Conservation (phyloP, 1,284 basidiomycete genomes). For the Tilletiopsis washingtonensis region DNA sequence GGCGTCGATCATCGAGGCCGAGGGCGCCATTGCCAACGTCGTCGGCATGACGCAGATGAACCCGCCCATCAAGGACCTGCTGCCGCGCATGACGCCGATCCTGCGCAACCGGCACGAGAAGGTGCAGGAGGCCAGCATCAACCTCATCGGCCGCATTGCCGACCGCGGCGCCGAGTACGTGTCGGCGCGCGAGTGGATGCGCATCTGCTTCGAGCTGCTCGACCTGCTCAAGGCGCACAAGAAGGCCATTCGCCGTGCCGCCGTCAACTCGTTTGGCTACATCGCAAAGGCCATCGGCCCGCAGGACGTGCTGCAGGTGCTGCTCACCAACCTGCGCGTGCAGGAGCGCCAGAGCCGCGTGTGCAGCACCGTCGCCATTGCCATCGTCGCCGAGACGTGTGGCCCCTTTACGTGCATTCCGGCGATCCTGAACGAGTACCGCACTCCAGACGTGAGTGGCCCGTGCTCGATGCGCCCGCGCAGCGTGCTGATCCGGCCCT, state of each 20-base stretch:
- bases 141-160: constrained; percentile 97
- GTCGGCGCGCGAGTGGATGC: constrained; percentile 98
- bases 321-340: constrained; percentile 91
- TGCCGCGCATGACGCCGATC: constrained; percentile 99
- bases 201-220: constrained; percentile 96
- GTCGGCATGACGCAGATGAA: constrained; percentile 99
- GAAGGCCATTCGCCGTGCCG: constrained; percentile 94
- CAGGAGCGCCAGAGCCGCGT: constrained; percentile 99
- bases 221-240: constrained; percentile 98
- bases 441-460: constrained; percentile 82
- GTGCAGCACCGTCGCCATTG: constrained; percentile 96
- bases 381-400: constrained; percentile 73
- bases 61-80: constrained; percentile 93
- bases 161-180: constrained; percentile 99
- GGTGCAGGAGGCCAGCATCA: constrained; percentile 98
- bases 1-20: constrained; percentile 92
- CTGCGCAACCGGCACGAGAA: constrained; percentile 98
- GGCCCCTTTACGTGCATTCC: constrained; percentile 98
- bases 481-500: too few species aligned
- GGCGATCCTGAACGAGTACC: constrained; percentile 96
- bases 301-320: constrained; percentile 91
- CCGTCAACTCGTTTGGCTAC: constrained; percentile 98
- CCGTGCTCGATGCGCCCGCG: too few species aligned
- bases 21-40: constrained; percentile 96
- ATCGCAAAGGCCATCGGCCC: constrained; percentile 99